A percentile compares a stretch with the other conserved stretches of the same genome.
These are phyloP conservation scores for Rhamnella rubrinervis DNA, from an alignment of 331 rosid genomes.

Conservation along the genomic window DNA sequence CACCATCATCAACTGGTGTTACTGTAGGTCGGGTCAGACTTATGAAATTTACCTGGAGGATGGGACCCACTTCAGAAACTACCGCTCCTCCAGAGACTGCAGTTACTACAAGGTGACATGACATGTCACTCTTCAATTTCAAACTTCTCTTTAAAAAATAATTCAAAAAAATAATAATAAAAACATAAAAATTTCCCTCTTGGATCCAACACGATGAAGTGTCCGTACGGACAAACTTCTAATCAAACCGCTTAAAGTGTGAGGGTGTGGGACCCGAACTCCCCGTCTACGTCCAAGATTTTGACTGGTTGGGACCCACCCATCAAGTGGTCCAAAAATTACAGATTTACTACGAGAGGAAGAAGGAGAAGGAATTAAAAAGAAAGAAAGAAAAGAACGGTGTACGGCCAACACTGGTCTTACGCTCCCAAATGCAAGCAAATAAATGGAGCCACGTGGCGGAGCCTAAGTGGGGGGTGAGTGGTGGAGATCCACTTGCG, in stretches of 20 bases:
- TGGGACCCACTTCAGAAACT: too few species aligned
- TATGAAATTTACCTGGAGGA: too few species aligned
- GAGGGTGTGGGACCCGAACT: neutral
- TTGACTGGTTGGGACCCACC: neutral
- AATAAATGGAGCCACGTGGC: neutral
- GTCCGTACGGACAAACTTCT: neutral
- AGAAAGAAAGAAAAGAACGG: neutral
- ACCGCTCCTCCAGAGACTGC: neutral
- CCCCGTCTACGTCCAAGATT: neutral
- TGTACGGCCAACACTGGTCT: neutral
- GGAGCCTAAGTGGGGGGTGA: too few species aligned
- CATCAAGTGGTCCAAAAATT: neutral
- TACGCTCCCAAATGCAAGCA: neutral
- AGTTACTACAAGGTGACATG: slow-evolving; percentile 6
- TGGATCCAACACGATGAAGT: neutral
- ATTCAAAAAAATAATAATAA: neutral
- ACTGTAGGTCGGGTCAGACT: too few species aligned
- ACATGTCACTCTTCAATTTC: neutral
- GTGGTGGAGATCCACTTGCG: neutral
- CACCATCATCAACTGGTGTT: too few species aligned
- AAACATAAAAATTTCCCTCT: neutral
- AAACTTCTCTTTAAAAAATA: neutral
- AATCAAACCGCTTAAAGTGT: neutral
- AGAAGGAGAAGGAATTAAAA: too few species aligned
- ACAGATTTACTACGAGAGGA: too few species aligned